phyloP scores from a whole-genome alignment of 2,329 filamentous ascomycete genomes.

The Parastagonospora nodorum region DNA sequence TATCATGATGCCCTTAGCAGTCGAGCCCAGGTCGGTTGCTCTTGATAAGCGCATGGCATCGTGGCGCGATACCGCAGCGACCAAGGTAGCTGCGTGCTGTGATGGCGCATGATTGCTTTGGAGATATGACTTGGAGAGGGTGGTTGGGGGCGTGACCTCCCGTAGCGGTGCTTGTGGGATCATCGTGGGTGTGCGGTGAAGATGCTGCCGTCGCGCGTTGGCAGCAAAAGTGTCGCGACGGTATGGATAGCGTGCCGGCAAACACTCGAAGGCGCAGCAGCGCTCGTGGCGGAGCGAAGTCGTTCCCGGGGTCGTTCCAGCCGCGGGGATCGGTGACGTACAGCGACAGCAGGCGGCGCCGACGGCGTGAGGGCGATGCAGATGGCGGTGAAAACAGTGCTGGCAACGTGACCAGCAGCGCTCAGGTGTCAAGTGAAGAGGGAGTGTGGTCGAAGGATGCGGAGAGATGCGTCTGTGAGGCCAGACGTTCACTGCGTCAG shows the following conservation, averaged over 20 bases:
- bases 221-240: slow-evolving; percentile 9
- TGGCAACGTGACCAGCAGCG: slow-evolving; percentile 4
- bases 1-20: slow-evolving; percentile 84
- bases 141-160: slow-evolving; percentile 36
- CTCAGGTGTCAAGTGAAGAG: neutral
- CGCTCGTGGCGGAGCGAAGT: slow-evolving; percentile 25
- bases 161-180: slow-evolving; percentile 37
- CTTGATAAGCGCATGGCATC: slow-evolving; percentile 32
- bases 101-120: slow-evolving; percentile 28
- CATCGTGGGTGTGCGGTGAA: slow-evolving; percentile 28
- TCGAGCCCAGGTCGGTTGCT: slow-evolving; percentile 52
- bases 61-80: slow-evolving; percentile 24
- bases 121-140: slow-evolving; percentile 37
- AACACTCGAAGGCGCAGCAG: slow-evolving; percentile 26
- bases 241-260: neutral
- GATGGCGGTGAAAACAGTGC: slow-evolving; percentile 10
- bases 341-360: slow-evolving; percentile 11
- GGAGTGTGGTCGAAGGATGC: slow-evolving; percentile 6
- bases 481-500: slow-evolving; percentile 21
- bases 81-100: slow-evolving; percentile 26
- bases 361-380: slow-evolving; percentile 20
- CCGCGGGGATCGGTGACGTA: slow-evolving; percentile 33
- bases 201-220: slow-evolving; percentile 6
- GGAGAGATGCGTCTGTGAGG: slow-evolving; percentile 10
- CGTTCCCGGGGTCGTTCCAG: slow-evolving; percentile 13